A percentile compares a stretch with the other conserved stretches of the same genome.
These are phyloP conservation scores for Vigna hirtella DNA, from an alignment of 306 rosid genomes.

Conservation along the genomic window DNA sequence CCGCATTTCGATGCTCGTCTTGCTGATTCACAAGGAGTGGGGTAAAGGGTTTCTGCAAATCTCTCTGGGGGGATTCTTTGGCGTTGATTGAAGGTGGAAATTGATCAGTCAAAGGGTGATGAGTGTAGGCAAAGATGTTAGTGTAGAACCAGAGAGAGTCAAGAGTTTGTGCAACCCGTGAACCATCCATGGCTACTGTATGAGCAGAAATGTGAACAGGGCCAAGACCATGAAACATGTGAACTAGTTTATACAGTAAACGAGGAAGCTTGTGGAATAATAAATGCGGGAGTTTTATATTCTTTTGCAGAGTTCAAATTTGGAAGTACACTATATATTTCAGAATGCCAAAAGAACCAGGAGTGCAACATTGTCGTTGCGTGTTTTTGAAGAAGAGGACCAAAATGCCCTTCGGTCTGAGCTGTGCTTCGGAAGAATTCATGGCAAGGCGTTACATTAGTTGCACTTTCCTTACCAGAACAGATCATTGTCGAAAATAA, in stretches of 20 bases:
- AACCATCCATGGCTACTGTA: constrained; percentile 48
- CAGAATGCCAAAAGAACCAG: constrained; percentile 11
- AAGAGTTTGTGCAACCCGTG: constrained; percentile 51
- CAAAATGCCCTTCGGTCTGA: constrained; percentile 13
- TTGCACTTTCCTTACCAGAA: no score
- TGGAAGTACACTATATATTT: constrained; percentile 7
- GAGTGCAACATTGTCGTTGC: background rate
- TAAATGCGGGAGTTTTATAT: constrained; percentile 35
- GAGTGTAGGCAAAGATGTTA: constrained; percentile 44
- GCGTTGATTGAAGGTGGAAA: background rate
- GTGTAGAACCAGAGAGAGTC: constrained; percentile 79
- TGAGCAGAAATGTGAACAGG: background rate
- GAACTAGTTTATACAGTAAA: constrained; percentile 26
- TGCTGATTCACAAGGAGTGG: constrained; percentile 23
- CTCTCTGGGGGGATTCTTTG: constrained; percentile 33
- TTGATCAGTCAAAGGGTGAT: constrained; percentile 25
- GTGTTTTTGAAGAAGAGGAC: constrained; percentile 3
- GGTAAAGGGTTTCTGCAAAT: constrained; percentile 30
- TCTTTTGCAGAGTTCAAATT: constrained; percentile 38
- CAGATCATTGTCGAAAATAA: no score
- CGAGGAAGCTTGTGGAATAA: constrained; percentile 24
- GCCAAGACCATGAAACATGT: constrained; percentile 26
- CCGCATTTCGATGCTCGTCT: constrained; percentile 18
- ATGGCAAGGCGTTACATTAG: background rate
- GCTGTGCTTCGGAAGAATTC: background rate